Percentiles rank a stretch among this genome's conserved stretches.
Conservation (phyloP, 1,284 basidiomycete species). For the Cryptococcus depauperatus region DNA sequence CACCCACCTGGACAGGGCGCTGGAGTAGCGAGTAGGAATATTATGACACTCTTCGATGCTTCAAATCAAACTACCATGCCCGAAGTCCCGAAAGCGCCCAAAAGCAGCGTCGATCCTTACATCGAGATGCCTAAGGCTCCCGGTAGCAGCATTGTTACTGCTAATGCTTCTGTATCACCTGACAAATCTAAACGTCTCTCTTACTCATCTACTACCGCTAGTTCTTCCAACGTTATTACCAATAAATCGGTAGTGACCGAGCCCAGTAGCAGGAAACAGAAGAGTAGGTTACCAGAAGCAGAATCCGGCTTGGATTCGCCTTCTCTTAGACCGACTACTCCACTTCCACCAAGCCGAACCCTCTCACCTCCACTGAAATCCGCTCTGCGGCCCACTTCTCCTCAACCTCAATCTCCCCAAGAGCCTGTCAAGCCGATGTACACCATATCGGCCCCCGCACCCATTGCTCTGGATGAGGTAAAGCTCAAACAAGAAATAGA, state of each 20-base stretch:
- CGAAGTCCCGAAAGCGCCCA: conserved; percentile 43
- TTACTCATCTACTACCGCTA: too few species aligned
- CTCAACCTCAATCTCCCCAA: conserved; percentile 9
- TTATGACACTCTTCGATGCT: conserved; percentile 36
- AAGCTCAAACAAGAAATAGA: background rate
- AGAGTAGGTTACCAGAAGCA: conserved; percentile 1
- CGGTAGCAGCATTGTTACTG: conserved; percentile 30
- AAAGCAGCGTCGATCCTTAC: conserved; percentile 34
- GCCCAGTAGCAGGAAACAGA: conserved; percentile 6
- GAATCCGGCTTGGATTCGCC: background rate
- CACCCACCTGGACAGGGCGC: conserved; percentile 18
- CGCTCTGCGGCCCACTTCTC: conserved; percentile 32
- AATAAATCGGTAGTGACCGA: too few species aligned
- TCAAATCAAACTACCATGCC: conserved; percentile 33
- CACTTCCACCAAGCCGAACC: conserved; percentile 35
- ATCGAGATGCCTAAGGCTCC: conserved; percentile 38
- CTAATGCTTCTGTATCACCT: conserved; percentile 4
- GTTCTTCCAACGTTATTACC: too few species aligned
- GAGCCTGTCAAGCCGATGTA: conserved; percentile 27
- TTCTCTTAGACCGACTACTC: conserved; percentile 16
- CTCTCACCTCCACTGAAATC: conserved; percentile 42
- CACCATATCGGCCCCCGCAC: conserved; percentile 36
- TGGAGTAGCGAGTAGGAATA: conserved; percentile 23
- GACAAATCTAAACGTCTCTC: too few species aligned
- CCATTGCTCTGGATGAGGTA: conserved; percentile 22